These are phyloP conservation scores for Lindgomyces ingoldianus DNA, from an alignment of 495 filamentous ascomycete genomes.

Conservation along the genomic window DNA sequence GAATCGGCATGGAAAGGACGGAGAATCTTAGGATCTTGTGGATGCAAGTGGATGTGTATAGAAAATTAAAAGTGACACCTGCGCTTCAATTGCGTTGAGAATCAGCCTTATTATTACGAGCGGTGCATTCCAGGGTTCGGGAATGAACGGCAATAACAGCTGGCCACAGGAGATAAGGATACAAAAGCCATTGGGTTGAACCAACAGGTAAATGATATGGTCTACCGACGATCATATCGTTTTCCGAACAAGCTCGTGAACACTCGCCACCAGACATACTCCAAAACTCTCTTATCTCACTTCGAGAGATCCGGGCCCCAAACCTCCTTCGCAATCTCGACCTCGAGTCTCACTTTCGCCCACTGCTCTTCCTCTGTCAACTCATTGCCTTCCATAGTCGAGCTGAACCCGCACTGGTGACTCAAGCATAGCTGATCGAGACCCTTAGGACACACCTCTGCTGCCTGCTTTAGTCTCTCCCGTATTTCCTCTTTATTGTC, in stretches of 20 bases:
- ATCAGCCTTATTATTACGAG: too few relatives aligned
- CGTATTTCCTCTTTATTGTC: conserved; percentile 44
- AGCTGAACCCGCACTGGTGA: conserved; percentile 48
- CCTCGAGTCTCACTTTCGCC: conserved; percentile 45
- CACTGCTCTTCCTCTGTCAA: conserved; percentile 47
- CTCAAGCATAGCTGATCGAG: conserved; percentile 45
- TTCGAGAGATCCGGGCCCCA: conserved; percentile 40
- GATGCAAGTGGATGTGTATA: too few relatives aligned
- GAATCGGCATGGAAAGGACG: too few relatives aligned
- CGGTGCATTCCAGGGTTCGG: too few relatives aligned
- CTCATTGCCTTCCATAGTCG: conserved; percentile 43
- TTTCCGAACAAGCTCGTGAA: neutral
- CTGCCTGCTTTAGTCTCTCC: conserved; percentile 42
- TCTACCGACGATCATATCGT: neutral
- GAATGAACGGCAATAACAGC: too few relatives aligned
- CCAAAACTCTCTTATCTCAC: conserved; percentile 6
- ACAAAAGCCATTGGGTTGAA: too few relatives aligned
- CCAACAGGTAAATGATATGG: neutral
- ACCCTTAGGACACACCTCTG: conserved; percentile 43
- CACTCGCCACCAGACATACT: neutral
- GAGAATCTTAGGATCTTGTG: too few relatives aligned
- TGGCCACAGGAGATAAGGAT: too few relatives aligned
- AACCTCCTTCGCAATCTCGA: conserved; percentile 45
- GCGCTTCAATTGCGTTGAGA: too few relatives aligned
- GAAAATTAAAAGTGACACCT: too few relatives aligned